These are phyloP conservation scores for Ophiostoma sp. DNA, from an alignment of 2,329 filamentous ascomycete genomes.

Conservation along the genomic window DNA sequence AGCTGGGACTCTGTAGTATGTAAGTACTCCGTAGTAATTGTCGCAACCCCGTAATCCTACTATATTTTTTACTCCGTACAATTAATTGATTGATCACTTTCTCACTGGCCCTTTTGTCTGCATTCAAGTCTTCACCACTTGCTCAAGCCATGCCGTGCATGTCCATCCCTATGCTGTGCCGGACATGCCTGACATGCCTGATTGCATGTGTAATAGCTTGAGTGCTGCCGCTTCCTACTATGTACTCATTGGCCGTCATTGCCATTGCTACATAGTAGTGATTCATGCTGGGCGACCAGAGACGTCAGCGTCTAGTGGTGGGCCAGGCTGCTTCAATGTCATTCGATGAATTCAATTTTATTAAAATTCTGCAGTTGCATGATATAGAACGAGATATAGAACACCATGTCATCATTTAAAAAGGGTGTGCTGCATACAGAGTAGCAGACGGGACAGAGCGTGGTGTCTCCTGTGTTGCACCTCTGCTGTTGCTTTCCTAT, in stretches of 20 bases:
- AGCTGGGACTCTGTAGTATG: no score
- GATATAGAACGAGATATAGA: neutral
- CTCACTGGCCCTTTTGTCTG: no score
- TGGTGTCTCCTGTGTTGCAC: neutral
- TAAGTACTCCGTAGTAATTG: no score
- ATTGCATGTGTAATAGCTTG: neutral
- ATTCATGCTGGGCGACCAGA: neutral
- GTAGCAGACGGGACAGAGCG: neutral
- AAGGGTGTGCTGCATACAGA: neutral
- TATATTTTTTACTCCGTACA: no score
- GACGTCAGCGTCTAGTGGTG: neutral
- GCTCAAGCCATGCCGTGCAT: neutral
- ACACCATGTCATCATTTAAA: neutral
- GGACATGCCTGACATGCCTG: neutral
- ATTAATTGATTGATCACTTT: no score
- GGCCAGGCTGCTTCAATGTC: neutral
- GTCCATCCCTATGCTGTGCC: no score
- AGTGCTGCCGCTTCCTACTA: neutral
- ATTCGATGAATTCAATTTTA: neutral
- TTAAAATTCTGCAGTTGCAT: slow-evolving; percentile 3
- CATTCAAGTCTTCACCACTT: neutral
- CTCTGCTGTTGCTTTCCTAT: neutral
- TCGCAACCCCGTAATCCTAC: no score
- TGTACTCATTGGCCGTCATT: no score
- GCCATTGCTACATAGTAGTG: neutral